A percentile compares a stretch with the other conserved stretches of the same genome.
These are phyloP conservation scores for Clathrospora elynae DNA, from an alignment of 2,329 filamentous ascomycete species.

Conservation along the genomic window DNA sequence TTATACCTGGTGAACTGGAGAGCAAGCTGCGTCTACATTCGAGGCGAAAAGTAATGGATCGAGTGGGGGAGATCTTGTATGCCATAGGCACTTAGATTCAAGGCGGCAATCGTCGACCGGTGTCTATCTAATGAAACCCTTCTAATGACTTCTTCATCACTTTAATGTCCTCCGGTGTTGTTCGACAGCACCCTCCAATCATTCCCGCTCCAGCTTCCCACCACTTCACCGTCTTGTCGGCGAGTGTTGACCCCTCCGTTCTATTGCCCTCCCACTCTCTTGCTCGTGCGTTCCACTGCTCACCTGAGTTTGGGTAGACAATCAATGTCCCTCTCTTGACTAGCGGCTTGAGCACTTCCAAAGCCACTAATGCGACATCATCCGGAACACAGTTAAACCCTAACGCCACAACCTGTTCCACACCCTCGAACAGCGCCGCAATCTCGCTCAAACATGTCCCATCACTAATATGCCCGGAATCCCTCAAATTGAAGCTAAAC, in stretches of 20 bases:
- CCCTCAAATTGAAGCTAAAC: slow-evolving; percentile 51
- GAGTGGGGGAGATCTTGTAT: no score
- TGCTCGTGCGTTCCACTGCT: slow-evolving; percentile 52
- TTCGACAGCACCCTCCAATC: slow-evolving; percentile 57
- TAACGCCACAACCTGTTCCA: slow-evolving; percentile 48
- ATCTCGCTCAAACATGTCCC: slow-evolving; percentile 48
- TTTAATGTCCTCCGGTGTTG: slow-evolving; percentile 50
- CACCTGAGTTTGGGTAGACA: slow-evolving; percentile 56
- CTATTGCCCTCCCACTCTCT: slow-evolving; percentile 45
- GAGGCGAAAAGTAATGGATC: no score
- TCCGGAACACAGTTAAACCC: slow-evolving; percentile 55
- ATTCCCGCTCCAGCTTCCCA: slow-evolving; percentile 47
- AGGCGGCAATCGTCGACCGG: no score
- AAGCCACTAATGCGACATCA: slow-evolving; percentile 39
- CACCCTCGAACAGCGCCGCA: slow-evolving; percentile 33
- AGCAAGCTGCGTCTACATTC: no score
- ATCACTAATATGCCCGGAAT: slow-evolving; percentile 49
- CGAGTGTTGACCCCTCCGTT: slow-evolving; percentile 29
- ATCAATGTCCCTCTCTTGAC: slow-evolving; percentile 44
- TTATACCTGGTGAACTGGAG: no score
- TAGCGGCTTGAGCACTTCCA: slow-evolving; percentile 38
- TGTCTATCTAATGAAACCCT: background rate
- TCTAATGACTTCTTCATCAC: slow-evolving; percentile 38
- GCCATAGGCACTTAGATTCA: no score
- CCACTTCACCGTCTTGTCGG: slow-evolving; percentile 42